phyloP scores from a whole-genome alignment of 2,329 filamentous ascomycete genomes.

The Cladosporium austrohemisphaericum region DNA sequence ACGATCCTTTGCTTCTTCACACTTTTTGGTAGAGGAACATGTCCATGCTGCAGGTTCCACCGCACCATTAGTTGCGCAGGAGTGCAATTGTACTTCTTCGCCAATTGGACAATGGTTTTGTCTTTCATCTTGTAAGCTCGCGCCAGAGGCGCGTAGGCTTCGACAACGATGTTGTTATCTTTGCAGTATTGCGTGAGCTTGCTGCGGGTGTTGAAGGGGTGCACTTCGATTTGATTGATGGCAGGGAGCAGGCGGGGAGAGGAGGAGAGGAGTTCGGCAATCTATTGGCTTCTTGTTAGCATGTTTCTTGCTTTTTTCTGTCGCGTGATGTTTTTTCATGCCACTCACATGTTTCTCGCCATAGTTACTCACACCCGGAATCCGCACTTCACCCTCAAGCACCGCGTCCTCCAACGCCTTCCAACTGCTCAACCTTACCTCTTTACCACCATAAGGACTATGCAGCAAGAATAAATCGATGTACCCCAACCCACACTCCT shows the following conservation, averaged over 20 bases:
- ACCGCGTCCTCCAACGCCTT: slow-evolving; percentile 73
- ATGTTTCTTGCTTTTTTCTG: background rate
- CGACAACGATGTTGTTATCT: slow-evolving; percentile 63
- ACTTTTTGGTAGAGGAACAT: slow-evolving; percentile 72
- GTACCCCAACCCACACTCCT: slow-evolving; percentile 65
- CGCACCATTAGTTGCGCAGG: slow-evolving; percentile 71
- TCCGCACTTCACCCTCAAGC: slow-evolving; percentile 64
- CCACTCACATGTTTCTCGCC: slow-evolving; percentile 65
- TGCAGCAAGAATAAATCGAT: slow-evolving; percentile 78
- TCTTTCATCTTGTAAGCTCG: slow-evolving; percentile 68
- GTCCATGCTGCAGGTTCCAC: slow-evolving; percentile 73
- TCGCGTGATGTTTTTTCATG: background rate
- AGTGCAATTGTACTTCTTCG: slow-evolving; percentile 66
- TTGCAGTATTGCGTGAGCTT: slow-evolving; percentile 65
- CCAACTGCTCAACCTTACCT: slow-evolving; percentile 69
- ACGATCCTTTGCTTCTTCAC: slow-evolving; percentile 58
- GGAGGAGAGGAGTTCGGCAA: slow-evolving; percentile 64
- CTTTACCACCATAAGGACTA: slow-evolving; percentile 70
- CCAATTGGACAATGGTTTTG: slow-evolving; percentile 57
- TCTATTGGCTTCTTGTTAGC: slow-evolving; percentile 38
- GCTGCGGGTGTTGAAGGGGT: slow-evolving; percentile 74
- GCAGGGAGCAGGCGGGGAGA: slow-evolving; percentile 61
- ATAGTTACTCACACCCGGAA: slow-evolving; percentile 74
- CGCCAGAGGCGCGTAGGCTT: slow-evolving; percentile 77
- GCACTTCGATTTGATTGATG: slow-evolving; percentile 78